Base-by-base conservation (phyloP, 352 stramenopile species). In the Globisporangium nodosum region DNA sequence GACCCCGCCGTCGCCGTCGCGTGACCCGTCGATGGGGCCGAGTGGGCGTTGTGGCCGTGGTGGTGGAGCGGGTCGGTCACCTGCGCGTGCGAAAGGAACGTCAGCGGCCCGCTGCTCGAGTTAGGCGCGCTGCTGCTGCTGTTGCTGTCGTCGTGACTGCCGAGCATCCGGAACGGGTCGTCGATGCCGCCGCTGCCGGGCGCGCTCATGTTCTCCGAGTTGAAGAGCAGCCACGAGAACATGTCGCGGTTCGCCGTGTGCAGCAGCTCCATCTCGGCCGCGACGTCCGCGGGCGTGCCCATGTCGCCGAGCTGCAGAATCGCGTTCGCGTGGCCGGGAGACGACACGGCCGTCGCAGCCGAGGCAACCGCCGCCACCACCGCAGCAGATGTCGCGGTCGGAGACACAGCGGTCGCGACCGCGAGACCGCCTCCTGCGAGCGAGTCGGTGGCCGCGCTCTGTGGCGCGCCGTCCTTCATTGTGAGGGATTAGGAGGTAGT, bases 201-300 rank as follows among this genome's bases (percentile, higher is more conserved):
- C 35, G 81, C 81, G 39, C 74, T 74, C 64, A 92, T 89, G 69
- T 90, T 86, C 64, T 92, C 82, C 64, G 82, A 92, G 73, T 90
- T 92, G 67, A 90, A 88, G 24, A 92, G 65, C 56, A 90, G 70
- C 82, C 82, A 92, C 54, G 82, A 90, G 60, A 92, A 90, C 80
- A 92, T 88, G 63, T 92, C 82, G 52, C 81, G 81, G 65, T 88
- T 92, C 27, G 78, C 77, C 54, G 66, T 73, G 54, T 69, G 71
- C 52, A 91, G 69, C 11, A 91, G 65, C 56, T 91, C 81, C 68
- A 89, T 81, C 30, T 91, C 81, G 40, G 70, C 64, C 11, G 59
- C 48, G 37, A 73, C 63, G 30, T 81, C 75, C 11, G 54, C 54
- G 33, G 76, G 65, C 16, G 57, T 58, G 45, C 67, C 66, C 30